These are phyloP conservation scores for Yamadazyma endophytica DNA, from an alignment of 805 yeast genomes.

Conservation along the genomic window DNA sequence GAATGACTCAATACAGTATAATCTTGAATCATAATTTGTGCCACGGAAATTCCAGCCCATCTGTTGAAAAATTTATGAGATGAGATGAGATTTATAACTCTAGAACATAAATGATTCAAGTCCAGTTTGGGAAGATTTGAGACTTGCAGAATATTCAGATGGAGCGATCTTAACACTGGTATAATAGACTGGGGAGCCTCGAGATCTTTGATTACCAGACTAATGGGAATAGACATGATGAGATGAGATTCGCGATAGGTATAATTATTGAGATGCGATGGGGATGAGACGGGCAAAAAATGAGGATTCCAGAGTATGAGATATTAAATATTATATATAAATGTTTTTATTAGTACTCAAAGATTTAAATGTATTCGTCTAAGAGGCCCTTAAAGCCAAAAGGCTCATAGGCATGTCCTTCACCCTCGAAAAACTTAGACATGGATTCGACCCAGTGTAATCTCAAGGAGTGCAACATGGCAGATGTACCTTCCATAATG, in stretches of 20 bases:
- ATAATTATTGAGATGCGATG: no score
- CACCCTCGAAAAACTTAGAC: conserved; percentile 98
- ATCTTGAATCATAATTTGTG: conserved; percentile 39
- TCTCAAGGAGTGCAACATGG: conserved; percentile 97
- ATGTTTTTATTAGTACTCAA: no score
- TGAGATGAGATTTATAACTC: conserved; percentile 26
- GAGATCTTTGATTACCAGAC: conserved; percentile 15
- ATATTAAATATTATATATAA: not conserved
- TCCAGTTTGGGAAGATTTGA: conserved; percentile 46
- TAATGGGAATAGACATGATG: conserved; percentile 10
- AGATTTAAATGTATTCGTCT: conserved; percentile 13
- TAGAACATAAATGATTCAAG: conserved; percentile 45
- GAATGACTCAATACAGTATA: conserved; percentile 36
- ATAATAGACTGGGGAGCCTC: conserved; percentile 23
- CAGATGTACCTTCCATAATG: conserved; percentile 98
- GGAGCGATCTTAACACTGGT: conserved; percentile 28
- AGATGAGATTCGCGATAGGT: no score
- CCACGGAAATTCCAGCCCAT: conserved; percentile 60
- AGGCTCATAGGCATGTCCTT: conserved; percentile 89
- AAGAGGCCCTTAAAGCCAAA: conserved; percentile 55
- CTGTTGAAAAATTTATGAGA: conserved; percentile 34
- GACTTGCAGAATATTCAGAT: conserved; percentile 26
- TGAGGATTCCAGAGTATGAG: not conserved
- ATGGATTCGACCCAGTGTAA: conserved; percentile 99
- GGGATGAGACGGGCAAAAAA: no score